phyloP scores from a whole-genome alignment of 2,329 filamentous ascomycete genomes.

The Beauveria bassiana region DNA sequence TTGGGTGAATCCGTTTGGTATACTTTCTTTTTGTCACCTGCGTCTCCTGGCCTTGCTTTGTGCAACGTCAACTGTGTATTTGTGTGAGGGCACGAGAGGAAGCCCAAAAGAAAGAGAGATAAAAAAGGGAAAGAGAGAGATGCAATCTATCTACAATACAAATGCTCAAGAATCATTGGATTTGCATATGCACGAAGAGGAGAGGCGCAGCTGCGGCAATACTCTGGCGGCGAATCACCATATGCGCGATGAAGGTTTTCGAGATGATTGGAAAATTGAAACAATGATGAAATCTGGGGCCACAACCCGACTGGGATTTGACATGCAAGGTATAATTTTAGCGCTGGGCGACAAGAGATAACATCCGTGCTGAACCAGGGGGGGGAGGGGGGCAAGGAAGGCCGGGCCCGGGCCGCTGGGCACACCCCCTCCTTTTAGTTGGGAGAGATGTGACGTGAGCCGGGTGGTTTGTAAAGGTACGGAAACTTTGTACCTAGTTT shows the following conservation, averaged over 20 bases:
- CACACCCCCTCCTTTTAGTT: background rate
- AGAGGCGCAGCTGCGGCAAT: background rate
- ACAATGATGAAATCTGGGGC: background rate
- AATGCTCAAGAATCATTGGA: background rate
- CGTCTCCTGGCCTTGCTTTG: background rate
- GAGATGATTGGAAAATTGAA: too few relatives aligned
- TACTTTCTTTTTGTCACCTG: too few relatives aligned
- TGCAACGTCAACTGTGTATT: background rate
- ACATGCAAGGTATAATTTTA: background rate
- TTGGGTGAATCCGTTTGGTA: too few relatives aligned
- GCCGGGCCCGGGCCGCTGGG: background rate
- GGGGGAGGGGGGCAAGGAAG: too few relatives aligned
- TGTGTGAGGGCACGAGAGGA: background rate
- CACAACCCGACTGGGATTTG: background rate
- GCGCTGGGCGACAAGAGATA: constrained; percentile 1
- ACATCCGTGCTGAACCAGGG: background rate
- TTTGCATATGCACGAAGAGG: background rate
- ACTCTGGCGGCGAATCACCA: background rate
- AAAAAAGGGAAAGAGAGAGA: too few relatives aligned
- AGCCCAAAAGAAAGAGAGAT: too few relatives aligned
- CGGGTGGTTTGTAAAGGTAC: too few relatives aligned
- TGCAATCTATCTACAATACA: too few relatives aligned
- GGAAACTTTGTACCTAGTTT: too few relatives aligned
- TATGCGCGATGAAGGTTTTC: background rate
- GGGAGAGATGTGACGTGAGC: background rate